Base-by-base conservation (phyloP, 306 rosid genomes). In the Medicago ruthenica region DNA sequence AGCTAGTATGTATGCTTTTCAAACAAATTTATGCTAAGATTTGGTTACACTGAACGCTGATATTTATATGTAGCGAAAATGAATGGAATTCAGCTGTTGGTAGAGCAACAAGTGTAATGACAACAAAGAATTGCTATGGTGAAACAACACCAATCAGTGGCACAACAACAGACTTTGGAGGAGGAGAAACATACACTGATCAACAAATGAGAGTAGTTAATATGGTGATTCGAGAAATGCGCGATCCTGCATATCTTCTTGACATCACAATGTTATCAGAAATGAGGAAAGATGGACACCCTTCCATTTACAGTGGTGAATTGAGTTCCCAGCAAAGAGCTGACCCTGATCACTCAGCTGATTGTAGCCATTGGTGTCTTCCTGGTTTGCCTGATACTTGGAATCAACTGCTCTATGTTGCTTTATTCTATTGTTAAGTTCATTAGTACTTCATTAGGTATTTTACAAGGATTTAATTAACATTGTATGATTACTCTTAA, bases 291-390 rank as follows among this genome's bases (percentile, higher is more conserved):
- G 98, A 95, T 73, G 96, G 87, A 0, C 98, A 95, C 74, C 98
- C 97, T 3, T 95, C 99, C 0, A 88, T 95, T 69, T 95, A 95
- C 37, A 89, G 90, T 39, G 97, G 99, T 5, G 99, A 95, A 48
- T 79, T 95, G 82, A 92, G 76, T 64, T 93, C 96, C 1, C 77
- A 75, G 34, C 97, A 95, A 65, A 82, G 87, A 74, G 89, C 97
- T 24, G 86, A 88, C 68, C 98, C 93, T 20, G 86, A 74, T 11
- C 80, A 79, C 58, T 89, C 96, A 0, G 91, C 97, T 12, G 99
- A 90, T 85, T 92, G 98, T 51, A 96, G 99, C 83, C 99, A 90
- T 82, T 96, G 98, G 99, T 92, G 99, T 79, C 96, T 96, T 74
- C 97, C 96, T 81, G 98, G 97, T 10, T 78, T 96, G 80, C 98